Evolutionary conservation across 78 protist genomes (phyloP).

Genomic region (Chrysochromulina tobinii): DNA sequence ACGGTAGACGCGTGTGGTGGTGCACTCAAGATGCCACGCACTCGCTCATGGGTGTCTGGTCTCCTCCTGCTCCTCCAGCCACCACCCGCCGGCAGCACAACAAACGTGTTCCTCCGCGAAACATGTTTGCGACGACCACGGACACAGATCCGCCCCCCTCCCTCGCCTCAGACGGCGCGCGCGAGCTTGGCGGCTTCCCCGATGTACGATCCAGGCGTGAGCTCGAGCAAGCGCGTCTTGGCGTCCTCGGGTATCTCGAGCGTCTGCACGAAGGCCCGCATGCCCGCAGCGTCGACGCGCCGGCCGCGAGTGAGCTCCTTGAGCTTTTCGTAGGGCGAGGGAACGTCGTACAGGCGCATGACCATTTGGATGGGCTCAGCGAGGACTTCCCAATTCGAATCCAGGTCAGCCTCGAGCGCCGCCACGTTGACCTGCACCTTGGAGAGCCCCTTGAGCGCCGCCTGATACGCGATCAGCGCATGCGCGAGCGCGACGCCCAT

Average conservation of each 20-base stretch:
- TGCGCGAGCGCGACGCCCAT: slow-evolving; percentile 1
- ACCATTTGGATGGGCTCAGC: slow-evolving; percentile 86
- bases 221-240: not conserved
- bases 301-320: slow-evolving; percentile 43
- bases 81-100: no score
- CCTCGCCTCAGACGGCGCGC: not conserved
- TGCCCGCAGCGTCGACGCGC: not conserved
- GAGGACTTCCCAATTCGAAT: slow-evolving; percentile 82
- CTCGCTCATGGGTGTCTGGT: no score
- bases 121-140: no score
- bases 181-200: slow-evolving; percentile 3
- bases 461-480: slow-evolving; percentile 48
- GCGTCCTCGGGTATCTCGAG: slow-evolving; percentile 17
- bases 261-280: not conserved
- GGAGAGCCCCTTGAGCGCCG: slow-evolving; percentile 70
- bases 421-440: slow-evolving; percentile 52
- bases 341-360: slow-evolving; percentile 43
- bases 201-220: slow-evolving; percentile 17
- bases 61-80: no score
- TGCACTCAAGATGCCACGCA: no score
- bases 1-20: no score
- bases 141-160: no score
- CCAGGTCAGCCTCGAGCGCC: slow-evolving; percentile 29
- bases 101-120: no score
- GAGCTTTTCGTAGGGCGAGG: slow-evolving; percentile 34